Evolutionary conservation across 75 land plant species (phyloP), one percentile per base, ranked within the genome.

Genomic region (Pinus tabuliformis): DNA sequence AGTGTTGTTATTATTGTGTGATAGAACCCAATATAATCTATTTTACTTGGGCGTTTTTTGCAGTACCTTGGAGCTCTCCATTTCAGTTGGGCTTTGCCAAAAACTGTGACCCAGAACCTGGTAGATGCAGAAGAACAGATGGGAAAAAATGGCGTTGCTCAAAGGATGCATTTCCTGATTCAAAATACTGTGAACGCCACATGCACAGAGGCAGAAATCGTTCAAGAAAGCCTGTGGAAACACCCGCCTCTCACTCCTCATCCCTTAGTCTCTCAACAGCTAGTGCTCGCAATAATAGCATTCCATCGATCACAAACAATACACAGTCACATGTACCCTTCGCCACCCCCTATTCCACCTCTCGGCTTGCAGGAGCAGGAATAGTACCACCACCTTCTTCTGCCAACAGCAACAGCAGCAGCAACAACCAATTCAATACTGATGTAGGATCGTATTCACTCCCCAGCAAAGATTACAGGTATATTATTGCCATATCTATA

Each of bases 141-240:
- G 98, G 98, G 57, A 95, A 95, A 86, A 95, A 95, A 75, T 95
- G 98, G 98, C 80, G 98, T 49, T 95, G 98, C 86, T 83, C 89
- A 26, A 91, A 95, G 74, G 95, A 92, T 71, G 98, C 95, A 54
- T 92, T 81, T 49, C 88, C 90, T 30, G 98, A 93, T 63, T 92
- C 95, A 7, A 95, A 95, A 78, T 95, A 95, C 85, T 95, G 98
- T 75, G 96, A 95, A 79, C 80, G 90, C 72, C 98, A 95, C 86
- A 95, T 95, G 91, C 98, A 95, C 79, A 89, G 98, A 78, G 98
- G 98, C 75, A 87, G 90, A 79, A 89, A 93, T 86, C 92, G 95
- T 82, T 85, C 93, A 78, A 89, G 93, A 87, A 90, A 91, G 72
- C 72, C 72, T 68, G 72, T 68, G 72, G 72, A 68, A 68, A 39